A percentile compares a stretch with the other conserved stretches of the same genome.
phyloP scores from a whole-genome alignment of 1,284 basidiomycete genomes.

The Ustilago curta region DNA sequence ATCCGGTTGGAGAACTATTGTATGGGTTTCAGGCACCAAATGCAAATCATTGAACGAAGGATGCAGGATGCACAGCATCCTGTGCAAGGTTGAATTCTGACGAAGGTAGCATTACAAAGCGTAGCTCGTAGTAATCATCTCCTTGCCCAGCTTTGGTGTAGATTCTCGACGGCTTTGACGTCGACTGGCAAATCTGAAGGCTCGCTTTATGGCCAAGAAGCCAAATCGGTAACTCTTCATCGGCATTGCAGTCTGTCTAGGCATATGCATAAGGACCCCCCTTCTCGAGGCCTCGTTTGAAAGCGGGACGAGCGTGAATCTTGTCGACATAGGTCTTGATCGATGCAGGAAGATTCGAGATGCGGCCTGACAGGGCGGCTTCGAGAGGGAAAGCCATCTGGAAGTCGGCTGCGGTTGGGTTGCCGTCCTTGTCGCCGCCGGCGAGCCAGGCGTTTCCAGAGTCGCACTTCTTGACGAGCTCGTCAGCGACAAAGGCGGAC shows the following conservation, averaged over 20 bases:
- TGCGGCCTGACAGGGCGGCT: conserved; percentile 53
- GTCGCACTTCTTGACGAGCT: conserved; percentile 48
- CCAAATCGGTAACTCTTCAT: not conserved
- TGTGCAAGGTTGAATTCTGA: too few species aligned
- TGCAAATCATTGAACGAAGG: not conserved
- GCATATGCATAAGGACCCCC: conserved; percentile 62
- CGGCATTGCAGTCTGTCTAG: conserved; percentile 8
- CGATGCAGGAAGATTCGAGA: conserved; percentile 41
- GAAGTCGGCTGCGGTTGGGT: conserved; percentile 66
- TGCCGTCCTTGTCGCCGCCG: conserved; percentile 65
- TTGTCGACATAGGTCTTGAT: conserved; percentile 62
- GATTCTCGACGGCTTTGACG: too few species aligned
- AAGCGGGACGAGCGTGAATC: conserved; percentile 62
- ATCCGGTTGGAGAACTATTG: too few species aligned
- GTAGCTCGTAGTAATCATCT: not conserved
- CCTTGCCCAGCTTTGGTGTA: too few species aligned
- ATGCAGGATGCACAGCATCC: not conserved
- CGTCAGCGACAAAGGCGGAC: conserved; percentile 46
- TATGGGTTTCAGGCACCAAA: not conserved
- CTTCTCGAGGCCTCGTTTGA: conserved; percentile 61
- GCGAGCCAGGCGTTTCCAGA: conserved; percentile 61
- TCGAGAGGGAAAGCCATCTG: conserved; percentile 68
- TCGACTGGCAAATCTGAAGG: too few species aligned
- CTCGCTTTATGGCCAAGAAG: not conserved
- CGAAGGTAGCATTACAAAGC: not conserved